A percentile compares a stretch with the other conserved stretches of the same genome.
These are phyloP conservation scores for Candida succiphila DNA, from an alignment of 805 yeast genomes.

Conservation along the genomic window DNA sequence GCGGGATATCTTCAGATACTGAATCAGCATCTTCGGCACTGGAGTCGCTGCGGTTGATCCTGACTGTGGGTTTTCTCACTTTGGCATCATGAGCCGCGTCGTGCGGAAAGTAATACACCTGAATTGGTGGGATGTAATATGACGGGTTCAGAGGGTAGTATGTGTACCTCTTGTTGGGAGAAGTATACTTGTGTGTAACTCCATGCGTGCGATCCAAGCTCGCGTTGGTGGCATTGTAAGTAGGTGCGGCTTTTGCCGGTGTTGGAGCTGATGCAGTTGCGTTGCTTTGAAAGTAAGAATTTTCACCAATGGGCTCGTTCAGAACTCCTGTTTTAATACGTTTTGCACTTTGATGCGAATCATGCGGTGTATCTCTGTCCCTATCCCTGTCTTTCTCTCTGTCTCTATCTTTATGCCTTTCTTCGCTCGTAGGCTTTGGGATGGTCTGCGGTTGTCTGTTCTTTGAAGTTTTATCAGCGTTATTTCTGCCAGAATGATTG, in stretches of 20 bases:
- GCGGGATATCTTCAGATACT: background rate
- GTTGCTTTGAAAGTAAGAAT: background rate
- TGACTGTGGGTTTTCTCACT: too few species aligned
- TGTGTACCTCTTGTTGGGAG: conserved; percentile 18
- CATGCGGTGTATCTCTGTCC: background rate
- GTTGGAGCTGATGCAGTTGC: background rate
- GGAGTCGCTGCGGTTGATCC: too few species aligned
- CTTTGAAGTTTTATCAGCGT: background rate
- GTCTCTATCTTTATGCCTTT: background rate
- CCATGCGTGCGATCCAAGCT: background rate
- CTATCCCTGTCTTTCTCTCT: background rate
- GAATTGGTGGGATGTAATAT: conserved; percentile 39
- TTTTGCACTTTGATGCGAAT: background rate
- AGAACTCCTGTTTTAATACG: background rate
- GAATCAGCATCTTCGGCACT: too few species aligned
- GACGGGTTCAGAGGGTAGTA: conserved; percentile 37
- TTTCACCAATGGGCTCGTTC: background rate
- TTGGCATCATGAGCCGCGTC: conserved; percentile 27
- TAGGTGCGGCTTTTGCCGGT: background rate
- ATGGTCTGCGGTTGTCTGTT: too few species aligned
- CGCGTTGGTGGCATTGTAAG: background rate
- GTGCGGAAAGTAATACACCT: conserved; percentile 40
- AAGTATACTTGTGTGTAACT: background rate
- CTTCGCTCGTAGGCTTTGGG: background rate
- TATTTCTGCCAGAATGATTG: background rate